These are phyloP conservation scores for Ilyonectria mors-panacis DNA, from an alignment of 2,329 filamentous ascomycete genomes.

Conservation along the genomic window DNA sequence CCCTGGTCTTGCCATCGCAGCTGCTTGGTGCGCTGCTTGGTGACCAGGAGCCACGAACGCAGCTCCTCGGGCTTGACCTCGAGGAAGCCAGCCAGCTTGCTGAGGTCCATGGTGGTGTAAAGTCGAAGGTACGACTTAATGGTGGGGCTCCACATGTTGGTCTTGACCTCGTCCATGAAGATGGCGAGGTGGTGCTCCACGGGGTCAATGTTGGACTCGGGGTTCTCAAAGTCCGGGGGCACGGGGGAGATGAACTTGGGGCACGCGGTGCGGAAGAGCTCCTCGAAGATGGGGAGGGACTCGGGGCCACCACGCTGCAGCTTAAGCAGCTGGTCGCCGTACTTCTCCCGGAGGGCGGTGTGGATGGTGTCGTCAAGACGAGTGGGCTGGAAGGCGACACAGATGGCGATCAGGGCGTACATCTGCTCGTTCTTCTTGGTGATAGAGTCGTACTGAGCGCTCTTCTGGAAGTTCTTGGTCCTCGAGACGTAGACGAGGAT, in stretches of 20 bases:
- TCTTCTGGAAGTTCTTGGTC: conserved; percentile 99
- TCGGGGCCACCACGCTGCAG: conserved; percentile 97
- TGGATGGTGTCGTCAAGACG: conserved; percentile 99
- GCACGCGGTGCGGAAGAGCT: conserved; percentile 97
- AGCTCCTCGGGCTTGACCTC: conserved; percentile 98
- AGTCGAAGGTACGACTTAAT: conserved; percentile 99
- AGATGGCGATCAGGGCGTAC: conserved; percentile 99
- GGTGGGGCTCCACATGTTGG: conserved; percentile 97
- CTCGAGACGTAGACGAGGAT: conserved; percentile 98
- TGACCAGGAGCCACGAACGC: conserved; percentile 92
- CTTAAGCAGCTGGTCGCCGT: conserved; percentile 96
- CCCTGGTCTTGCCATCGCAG: conserved; percentile 92
- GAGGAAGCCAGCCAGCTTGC: conserved; percentile 97
- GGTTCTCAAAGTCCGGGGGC: conserved; percentile 97
- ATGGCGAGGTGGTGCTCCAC: conserved; percentile 96
- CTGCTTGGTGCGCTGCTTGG: conserved; percentile 99
- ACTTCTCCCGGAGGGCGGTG: conserved; percentile 97
- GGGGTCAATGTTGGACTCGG: conserved; percentile 94
- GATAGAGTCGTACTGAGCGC: conserved; percentile 97
- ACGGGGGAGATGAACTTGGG: conserved; percentile 99
- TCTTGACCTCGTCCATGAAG: conserved; percentile 99
- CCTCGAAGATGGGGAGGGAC: conserved; percentile 95
- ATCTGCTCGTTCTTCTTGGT: conserved; percentile 99
- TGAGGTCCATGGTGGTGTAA: conserved; percentile 99
- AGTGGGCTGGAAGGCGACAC: conserved; percentile 97